Percentiles rank a stretch among this genome's conserved stretches.
Conservation (phyloP, 2,329 filamentous ascomycete genomes). For the Aspergillus sp. region DNA sequence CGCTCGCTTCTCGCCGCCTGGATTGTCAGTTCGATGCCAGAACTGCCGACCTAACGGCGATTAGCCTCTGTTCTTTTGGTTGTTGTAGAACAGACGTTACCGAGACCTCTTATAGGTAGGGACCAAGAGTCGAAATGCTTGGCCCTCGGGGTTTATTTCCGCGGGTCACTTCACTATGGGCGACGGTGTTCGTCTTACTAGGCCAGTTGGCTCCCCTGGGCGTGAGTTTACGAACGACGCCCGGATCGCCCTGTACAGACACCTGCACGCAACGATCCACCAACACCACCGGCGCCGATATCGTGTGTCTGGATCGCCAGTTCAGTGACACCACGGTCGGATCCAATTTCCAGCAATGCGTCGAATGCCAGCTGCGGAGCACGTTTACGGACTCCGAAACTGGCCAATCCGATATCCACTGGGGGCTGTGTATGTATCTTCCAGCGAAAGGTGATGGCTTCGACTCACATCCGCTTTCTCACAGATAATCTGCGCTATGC, state of each 20-base stretch:
- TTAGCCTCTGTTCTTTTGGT: conserved; percentile 2
- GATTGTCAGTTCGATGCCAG: conserved; percentile 11
- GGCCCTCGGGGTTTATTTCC: conserved; percentile 11
- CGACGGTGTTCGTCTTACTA: conserved; percentile 18
- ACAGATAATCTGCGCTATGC: conserved; percentile 48
- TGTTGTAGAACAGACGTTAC: conserved; percentile 4
- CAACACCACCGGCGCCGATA: conserved; percentile 40
- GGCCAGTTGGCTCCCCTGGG: conserved; percentile 20
- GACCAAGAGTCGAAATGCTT: conserved; percentile 17
- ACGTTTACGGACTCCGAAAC: conserved; percentile 29
- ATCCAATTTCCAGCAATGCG: conserved; percentile 37
- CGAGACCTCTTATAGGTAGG: background rate
- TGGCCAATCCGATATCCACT: conserved; percentile 44
- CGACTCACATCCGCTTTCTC: conserved; percentile 1
- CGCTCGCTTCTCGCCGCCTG: background rate
- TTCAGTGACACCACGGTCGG: conserved; percentile 35
- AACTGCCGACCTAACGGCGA: conserved; percentile 1
- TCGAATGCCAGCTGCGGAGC: conserved; percentile 42
- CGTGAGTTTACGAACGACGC: conserved; percentile 28
- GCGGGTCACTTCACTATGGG: conserved; percentile 17
- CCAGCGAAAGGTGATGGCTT: background rate
- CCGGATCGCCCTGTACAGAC: conserved; percentile 38
- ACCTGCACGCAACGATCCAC: conserved; percentile 27
- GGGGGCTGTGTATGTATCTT: conserved; percentile 44
- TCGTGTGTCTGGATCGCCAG: conserved; percentile 40